phyloP scores from a whole-genome alignment of 176 grass and related monocot genomes.

The Avena sativa region DNA sequence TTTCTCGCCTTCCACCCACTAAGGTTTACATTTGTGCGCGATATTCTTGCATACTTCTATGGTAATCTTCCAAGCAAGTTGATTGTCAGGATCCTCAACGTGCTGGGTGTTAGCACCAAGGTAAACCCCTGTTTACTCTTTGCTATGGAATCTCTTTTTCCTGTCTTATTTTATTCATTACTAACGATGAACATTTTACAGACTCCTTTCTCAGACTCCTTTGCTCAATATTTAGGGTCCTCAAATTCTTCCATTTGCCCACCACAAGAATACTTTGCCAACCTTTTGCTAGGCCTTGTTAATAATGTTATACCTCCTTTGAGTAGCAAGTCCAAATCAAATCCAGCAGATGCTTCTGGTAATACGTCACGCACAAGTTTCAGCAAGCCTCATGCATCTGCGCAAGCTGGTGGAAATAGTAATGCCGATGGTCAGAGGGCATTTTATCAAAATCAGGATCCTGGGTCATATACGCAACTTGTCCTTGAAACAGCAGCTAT shows the following conservation, averaged over 20 bases:
- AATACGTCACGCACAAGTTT: conserved; percentile 46
- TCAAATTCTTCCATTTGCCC: conserved; percentile 70
- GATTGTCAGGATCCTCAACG: conserved; percentile 82
- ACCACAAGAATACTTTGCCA: conserved; percentile 91
- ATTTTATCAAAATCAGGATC: conserved; percentile 99
- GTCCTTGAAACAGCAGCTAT: conserved; percentile 97
- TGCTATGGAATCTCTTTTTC: conserved; percentile 8
- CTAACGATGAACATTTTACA: conserved; percentile 52
- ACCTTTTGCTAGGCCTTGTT: conserved; percentile 90
- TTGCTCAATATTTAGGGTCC: conserved; percentile 68
- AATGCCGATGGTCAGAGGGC: conserved; percentile 75
- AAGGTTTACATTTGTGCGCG: conserved; percentile 94
- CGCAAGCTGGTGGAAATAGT: conserved; percentile 62
- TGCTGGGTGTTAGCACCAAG: conserved; percentile 84
- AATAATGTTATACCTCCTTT: conserved; percentile 97
- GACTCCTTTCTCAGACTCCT: conserved; percentile 90
- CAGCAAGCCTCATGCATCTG: conserved; percentile 65
- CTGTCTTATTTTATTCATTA: conserved; percentile 27
- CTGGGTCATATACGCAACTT: conserved; percentile 95
- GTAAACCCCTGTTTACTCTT: conserved; percentile 51
- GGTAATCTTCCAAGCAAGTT: conserved; percentile 85
- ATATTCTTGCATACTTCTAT: conserved; percentile 99
- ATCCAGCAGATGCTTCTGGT: conserved; percentile 55
- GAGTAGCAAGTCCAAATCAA: conserved; percentile 82
- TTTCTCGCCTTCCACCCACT: conserved; percentile 91